Evolutionary conservation across 208 protist genomes (phyloP).

Genomic region (Leishmania lainsoni): DNA sequence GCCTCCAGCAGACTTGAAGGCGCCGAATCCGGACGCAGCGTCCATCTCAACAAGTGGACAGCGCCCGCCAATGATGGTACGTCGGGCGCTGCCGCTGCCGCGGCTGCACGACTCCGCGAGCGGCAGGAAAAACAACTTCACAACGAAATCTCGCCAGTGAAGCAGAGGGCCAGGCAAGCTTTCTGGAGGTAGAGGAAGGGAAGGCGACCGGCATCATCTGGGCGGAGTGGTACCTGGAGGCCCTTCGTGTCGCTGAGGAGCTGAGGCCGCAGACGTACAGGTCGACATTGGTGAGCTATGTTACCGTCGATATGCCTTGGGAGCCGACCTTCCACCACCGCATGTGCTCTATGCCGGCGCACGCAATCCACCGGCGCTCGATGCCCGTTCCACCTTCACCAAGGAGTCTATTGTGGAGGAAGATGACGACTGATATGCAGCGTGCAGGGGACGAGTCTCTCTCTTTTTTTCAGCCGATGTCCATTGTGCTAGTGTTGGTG

Average conservation of each 20-base stretch:
- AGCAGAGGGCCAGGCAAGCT: background rate
- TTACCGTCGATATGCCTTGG: background rate
- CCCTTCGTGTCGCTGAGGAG: constrained; percentile 27
- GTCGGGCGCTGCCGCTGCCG: constrained; percentile 12
- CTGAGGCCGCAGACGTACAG: background rate
- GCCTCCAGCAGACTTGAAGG: constrained; percentile 10
- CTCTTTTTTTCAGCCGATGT: background rate
- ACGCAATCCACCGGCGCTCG: constrained; percentile 76
- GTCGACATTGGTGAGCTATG: background rate
- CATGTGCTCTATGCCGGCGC: constrained; percentile 69
- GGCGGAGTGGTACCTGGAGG: constrained; percentile 65
- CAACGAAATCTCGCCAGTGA: background rate
- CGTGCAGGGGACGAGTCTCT: background rate
- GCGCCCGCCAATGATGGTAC: constrained; percentile 31
- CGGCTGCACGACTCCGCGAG: constrained; percentile 15
- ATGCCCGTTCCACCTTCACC: constrained; percentile 81
- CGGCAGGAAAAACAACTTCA: constrained; percentile 29
- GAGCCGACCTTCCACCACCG: constrained; percentile 47
- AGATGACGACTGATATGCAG: constrained; percentile 66
- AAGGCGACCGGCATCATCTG: constrained; percentile 24
- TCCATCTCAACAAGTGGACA: constrained; percentile 35
- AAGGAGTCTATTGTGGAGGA: constrained; percentile 90
- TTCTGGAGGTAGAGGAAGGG: constrained; percentile 10
- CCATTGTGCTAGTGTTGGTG: background rate
- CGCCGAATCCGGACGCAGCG: constrained; percentile 11